A percentile compares a stretch with the other conserved stretches of the same genome.
phyloP scores from a whole-genome alignment of 108 stramenopile species.

The Stephanodiscus triporus region DNA sequence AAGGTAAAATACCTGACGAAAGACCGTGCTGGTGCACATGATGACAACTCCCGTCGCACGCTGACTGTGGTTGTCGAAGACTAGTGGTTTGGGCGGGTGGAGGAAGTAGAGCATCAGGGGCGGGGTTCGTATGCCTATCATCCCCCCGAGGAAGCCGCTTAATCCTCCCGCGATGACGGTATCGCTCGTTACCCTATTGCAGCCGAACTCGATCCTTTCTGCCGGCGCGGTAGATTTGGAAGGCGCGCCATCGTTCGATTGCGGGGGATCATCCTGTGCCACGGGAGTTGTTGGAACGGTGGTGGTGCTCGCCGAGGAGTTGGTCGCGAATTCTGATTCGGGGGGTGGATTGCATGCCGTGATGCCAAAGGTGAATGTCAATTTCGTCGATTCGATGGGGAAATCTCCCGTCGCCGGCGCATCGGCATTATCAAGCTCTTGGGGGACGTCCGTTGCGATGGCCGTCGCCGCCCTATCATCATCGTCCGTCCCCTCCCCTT shows the following conservation, averaged over 20 bases:
- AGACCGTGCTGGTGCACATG: conserved; percentile 41
- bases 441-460: neutral
- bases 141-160: conserved; percentile 54
- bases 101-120: conserved; percentile 55
- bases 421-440: neutral
- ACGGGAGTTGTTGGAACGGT: too few relatives aligned
- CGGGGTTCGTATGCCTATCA: conserved; percentile 54
- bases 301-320: neutral
- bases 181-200: conserved; percentile 20
- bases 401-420: too few relatives aligned
- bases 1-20: conserved; percentile 44
- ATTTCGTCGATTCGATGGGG: too few relatives aligned
- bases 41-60: conserved; percentile 47
- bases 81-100: conserved; percentile 43
- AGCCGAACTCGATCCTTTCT: conserved; percentile 9
- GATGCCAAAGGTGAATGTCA: neutral
- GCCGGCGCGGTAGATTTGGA: neutral
- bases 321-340: neutral
- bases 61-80: conserved; percentile 45
- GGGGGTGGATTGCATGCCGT: neutral
- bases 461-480: neutral
- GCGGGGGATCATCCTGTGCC: too few relatives aligned
- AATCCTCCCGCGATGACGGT: conserved; percentile 37
- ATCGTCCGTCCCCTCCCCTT: neutral
- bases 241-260: neutral